These are phyloP conservation scores for Tilletiopsis washingtonensis DNA, from an alignment of 1,284 basidiomycete species.

Conservation along the genomic window DNA sequence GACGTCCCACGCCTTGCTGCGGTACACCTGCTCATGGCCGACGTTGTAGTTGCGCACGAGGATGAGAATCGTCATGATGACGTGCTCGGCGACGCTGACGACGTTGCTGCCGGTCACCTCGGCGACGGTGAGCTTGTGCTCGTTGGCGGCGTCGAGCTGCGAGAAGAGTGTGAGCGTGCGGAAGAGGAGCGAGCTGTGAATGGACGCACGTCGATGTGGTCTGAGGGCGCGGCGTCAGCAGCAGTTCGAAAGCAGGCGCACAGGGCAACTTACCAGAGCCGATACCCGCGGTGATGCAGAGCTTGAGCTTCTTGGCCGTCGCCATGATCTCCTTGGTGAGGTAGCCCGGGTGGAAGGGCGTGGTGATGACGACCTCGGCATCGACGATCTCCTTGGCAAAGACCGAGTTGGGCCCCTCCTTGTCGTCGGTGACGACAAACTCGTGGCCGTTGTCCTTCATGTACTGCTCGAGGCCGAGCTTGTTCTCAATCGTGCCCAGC, in stretches of 20 bases:
- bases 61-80: slow-evolving; percentile 71
- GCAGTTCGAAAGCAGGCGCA: too few relatives aligned
- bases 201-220: too few relatives aligned
- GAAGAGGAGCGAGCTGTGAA: too few relatives aligned
- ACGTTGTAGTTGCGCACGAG: slow-evolving; percentile 80
- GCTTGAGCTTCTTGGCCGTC: slow-evolving; percentile 80
- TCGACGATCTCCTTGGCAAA: slow-evolving; percentile 80
- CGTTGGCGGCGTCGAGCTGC: slow-evolving; percentile 81
- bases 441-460: slow-evolving; percentile 66
- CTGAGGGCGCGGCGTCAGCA: too few relatives aligned
- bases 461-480: slow-evolving; percentile 44
- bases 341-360: slow-evolving; percentile 76
- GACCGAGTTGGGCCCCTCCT: slow-evolving; percentile 74
- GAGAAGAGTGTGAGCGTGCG: too few relatives aligned
- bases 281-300: slow-evolving; percentile 88
- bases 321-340: slow-evolving; percentile 69
- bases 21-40: slow-evolving; percentile 53
- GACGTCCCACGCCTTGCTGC: slow-evolving; percentile 41
- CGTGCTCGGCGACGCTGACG: slow-evolving; percentile 85
- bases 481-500: slow-evolving; percentile 82
- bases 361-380: slow-evolving; percentile 59
- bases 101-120: slow-evolving; percentile 62
- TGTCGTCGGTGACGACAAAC: slow-evolving; percentile 62
- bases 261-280: slow-evolving; percentile 77
- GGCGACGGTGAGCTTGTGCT: slow-evolving; percentile 67